Percentiles rank a stretch among this genome's conserved stretches.
phyloP scores from a whole-genome alignment of 2,329 filamentous ascomycete genomes.

The Dactylellina sp. region DNA sequence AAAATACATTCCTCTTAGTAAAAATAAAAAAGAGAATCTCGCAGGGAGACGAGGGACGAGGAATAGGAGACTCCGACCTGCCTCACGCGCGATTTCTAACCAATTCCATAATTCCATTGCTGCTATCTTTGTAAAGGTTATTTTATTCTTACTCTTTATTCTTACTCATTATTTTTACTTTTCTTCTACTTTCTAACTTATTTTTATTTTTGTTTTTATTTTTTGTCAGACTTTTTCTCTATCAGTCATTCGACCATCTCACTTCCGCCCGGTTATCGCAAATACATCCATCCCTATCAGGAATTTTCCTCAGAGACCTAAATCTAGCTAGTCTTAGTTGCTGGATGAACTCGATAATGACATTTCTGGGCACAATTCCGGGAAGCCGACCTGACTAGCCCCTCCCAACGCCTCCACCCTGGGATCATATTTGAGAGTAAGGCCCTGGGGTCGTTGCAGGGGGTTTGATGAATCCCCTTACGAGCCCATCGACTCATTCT shows the following conservation, averaged over 20 bases:
- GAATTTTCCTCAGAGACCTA: constrained; percentile 35
- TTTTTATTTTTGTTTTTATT: not conserved
- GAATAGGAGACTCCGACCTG: constrained; percentile 36
- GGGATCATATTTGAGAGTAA: constrained; percentile 40
- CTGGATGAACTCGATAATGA: constrained; percentile 20
- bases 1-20: too few species aligned
- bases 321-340: constrained; percentile 19
- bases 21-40: too few species aligned
- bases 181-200: too few species aligned
- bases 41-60: too few species aligned
- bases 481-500: constrained; percentile 51
- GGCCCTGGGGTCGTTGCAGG: constrained; percentile 26
- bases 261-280: constrained; percentile 47
- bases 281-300: constrained; percentile 51
- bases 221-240: constrained; percentile 46
- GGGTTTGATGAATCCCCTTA: constrained; percentile 35
- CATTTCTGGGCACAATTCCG: constrained; percentile 54
- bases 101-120: constrained; percentile 35
- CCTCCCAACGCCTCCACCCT: constrained; percentile 24
- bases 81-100: constrained; percentile 42
- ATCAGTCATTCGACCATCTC: constrained; percentile 20
- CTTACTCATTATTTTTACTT: too few species aligned
- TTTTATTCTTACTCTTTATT: too few species aligned
- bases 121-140: constrained; percentile 44
- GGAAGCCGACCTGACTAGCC: constrained; percentile 53